Base-by-base conservation (phyloP, 345 rosid species). In the Eucalyptus sp. region DNA sequence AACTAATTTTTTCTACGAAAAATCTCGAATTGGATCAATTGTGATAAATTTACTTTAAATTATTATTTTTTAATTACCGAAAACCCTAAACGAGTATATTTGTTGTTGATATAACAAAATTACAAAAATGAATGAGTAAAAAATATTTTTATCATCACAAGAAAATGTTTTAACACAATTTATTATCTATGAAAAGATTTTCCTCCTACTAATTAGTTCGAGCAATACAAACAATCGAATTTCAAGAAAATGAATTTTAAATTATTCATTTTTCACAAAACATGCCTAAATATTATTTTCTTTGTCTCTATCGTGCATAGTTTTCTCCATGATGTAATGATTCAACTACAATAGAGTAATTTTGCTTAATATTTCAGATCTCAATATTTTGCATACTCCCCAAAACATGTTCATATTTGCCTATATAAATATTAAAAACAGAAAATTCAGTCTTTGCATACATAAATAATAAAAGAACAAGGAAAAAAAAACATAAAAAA, bases 11-110 rank as follows among this genome's bases (percentile, higher is more conserved):
- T 22, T 22, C 29, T 22, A 24, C 6, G 4, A 56, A 56, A 56
- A 56, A 24, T 24, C 3, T 24, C 3, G 24, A 56, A 56, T 0
- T 56, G 4, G 3, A 8, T 24, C 11, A 8, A 56, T 0, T 9
- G 0, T 0, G 6, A 56, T 56, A 56, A 0, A 22, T 4, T 56
- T 24, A 56, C 0, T 7, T 2, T 1, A 15, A 51, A 7, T 15
- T 5, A 16, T 41, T 37, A 2, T 2, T 51, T 51, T 51, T 51
- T 51, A 0, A 51, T 17, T 0, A 50, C 2, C 6, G 8, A 54
- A 54, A 54, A 54, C 4, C 25, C 27, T 51, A 8, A 54, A 8
- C 2, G 0, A 24, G 12, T 20, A 56, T 24, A 20, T 56, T 22
- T 4, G 11, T 22, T 22, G 27, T 22, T 1, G 12, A 56, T 56